A percentile compares a stretch with the other conserved stretches of the same genome.
phyloP scores from a whole-genome alignment of 768 basidiomycete species.

The Boletellus ananiceps region DNA sequence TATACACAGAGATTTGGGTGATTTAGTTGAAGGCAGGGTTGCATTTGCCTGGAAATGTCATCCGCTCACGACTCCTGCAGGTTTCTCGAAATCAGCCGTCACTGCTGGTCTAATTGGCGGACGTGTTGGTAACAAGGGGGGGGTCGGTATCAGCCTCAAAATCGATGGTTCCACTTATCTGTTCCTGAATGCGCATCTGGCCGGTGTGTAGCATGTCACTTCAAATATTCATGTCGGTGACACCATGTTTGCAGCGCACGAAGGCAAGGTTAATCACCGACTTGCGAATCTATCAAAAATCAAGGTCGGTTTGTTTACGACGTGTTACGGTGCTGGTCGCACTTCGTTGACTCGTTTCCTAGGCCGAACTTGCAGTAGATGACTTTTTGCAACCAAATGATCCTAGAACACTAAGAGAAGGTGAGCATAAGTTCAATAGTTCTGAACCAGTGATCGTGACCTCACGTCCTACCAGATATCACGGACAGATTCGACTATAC shows the following conservation, averaged over 20 bases:
- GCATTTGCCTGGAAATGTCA: not conserved
- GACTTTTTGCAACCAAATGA: constrained; percentile 66
- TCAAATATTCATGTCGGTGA: not conserved
- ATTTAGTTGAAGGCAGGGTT: constrained; percentile 54
- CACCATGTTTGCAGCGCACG: constrained; percentile 51
- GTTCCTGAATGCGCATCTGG: constrained; percentile 89
- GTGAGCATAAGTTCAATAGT: constrained; percentile 30
- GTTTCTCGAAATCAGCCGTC: constrained; percentile 76
- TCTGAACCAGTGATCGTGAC: not conserved
- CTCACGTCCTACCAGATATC: constrained; percentile 43
- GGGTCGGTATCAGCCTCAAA: constrained; percentile 85
- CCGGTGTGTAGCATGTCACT: constrained; percentile 44
- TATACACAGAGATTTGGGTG: constrained; percentile 64
- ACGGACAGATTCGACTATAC: constrained; percentile 88
- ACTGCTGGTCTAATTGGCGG: constrained; percentile 89
- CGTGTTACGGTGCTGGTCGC: not conserved
- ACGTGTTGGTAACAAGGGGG: constrained; percentile 88
- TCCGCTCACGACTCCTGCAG: constrained; percentile 30
- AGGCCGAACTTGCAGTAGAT: constrained; percentile 77
- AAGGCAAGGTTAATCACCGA: constrained; percentile 71
- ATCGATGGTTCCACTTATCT: constrained; percentile 78
- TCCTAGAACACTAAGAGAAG: constrained; percentile 66
- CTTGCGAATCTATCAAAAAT: constrained; percentile 86
- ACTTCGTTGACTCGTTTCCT: constrained; percentile 4
- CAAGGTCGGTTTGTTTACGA: constrained; percentile 45